phyloP scores from a whole-genome alignment of 2,329 filamentous ascomycete species.

The Penicillium paneum region DNA sequence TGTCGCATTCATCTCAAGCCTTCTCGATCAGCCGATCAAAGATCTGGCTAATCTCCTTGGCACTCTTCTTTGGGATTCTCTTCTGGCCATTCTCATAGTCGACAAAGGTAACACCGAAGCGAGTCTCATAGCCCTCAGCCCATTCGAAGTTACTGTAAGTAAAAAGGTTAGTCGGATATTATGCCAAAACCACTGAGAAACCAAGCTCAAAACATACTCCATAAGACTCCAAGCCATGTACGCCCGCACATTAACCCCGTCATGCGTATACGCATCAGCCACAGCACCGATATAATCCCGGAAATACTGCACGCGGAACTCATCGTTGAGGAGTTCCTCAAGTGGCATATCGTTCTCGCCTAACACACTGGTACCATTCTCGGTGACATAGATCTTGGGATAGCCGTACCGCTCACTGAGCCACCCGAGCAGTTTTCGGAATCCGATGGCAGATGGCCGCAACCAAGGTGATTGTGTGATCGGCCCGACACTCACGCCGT shows the following conservation, averaged over 20 bases:
- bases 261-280: conserved; percentile 66
- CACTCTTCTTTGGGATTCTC: conserved; percentile 80
- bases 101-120: conserved; percentile 80
- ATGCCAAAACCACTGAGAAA: not conserved
- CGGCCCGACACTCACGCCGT: conserved; percentile 69
- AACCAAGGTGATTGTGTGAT: conserved; percentile 84
- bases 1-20: conserved; percentile 33
- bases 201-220: conserved; percentile 52
- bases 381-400: conserved; percentile 81
- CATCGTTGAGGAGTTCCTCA: conserved; percentile 72
- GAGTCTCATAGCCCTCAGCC: conserved; percentile 86
- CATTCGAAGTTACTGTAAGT: conserved; percentile 71
- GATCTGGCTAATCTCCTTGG: conserved; percentile 64
- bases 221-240: conserved; percentile 87
- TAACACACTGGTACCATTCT: conserved; percentile 82
- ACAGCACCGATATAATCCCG: conserved; percentile 72
- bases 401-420: conserved; percentile 70
- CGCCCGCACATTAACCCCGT: conserved; percentile 73
- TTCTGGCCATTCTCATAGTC: conserved; percentile 78
- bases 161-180: conserved; percentile 6
- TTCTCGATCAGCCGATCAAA: conserved; percentile 70
- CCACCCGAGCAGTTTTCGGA: conserved; percentile 74
- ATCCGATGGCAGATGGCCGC: conserved; percentile 69
- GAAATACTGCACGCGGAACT: conserved; percentile 79
- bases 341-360: conserved; percentile 72